Percentiles rank a stretch among this genome's conserved stretches.
Evolutionary conservation across 306 rosid genomes (phyloP).

Genomic region (Pachyrhizus erosus): DNA sequence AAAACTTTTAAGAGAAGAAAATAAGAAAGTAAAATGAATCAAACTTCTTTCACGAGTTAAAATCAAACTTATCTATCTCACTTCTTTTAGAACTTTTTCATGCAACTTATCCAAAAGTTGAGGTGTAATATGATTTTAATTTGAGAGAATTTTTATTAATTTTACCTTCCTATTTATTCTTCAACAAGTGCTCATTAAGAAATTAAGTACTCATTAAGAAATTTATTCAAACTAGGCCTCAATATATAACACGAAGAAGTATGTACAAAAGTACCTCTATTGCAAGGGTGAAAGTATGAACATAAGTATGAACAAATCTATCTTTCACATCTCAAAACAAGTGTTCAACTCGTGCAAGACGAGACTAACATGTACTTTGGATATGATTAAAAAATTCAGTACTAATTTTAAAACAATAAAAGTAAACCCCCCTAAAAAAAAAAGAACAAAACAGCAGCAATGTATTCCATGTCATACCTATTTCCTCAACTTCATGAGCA

Average conservation of each 20-base stretch:
- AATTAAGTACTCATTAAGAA: not conserved
- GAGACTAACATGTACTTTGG: too few species aligned
- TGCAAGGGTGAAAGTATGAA: too few species aligned
- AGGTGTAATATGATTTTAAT: not conserved
- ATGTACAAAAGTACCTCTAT: slow-evolving; percentile 37
- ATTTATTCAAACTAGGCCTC: not conserved
- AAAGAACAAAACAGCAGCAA: not conserved
- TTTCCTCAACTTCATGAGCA: slow-evolving; percentile 93
- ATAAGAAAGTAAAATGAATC: not conserved
- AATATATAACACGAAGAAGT: not conserved
- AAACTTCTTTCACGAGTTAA: not conserved
- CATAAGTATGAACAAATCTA: too few species aligned
- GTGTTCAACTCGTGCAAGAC: slow-evolving; percentile 82
- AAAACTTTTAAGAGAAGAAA: too few species aligned
- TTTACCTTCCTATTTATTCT: not conserved
- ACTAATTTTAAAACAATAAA: too few species aligned
- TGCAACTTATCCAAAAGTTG: not conserved
- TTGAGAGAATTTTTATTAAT: not conserved
- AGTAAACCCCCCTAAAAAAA: too few species aligned
- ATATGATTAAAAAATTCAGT: not conserved
- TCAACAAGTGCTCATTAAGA: not conserved
- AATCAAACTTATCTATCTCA: not conserved
- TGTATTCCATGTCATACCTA: slow-evolving; percentile 60
- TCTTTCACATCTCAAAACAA: slow-evolving; percentile 66
- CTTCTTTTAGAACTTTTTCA: too few species aligned